phyloP scores from a whole-genome alignment of 169 alveolate genomes.

The Neospora caninum region DNA sequence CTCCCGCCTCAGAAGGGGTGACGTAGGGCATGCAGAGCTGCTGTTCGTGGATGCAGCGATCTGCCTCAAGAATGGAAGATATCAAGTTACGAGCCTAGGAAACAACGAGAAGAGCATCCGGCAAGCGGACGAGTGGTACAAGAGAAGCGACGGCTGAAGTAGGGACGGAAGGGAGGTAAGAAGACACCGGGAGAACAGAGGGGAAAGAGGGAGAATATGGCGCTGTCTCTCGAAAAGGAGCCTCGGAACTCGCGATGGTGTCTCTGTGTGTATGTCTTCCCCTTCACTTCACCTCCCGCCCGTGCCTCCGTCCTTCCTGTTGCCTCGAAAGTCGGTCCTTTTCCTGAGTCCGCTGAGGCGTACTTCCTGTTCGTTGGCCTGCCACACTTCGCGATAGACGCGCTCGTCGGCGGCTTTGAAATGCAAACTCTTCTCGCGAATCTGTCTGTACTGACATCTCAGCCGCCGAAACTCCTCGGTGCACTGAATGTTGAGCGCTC shows the following conservation, averaged over 20 bases:
- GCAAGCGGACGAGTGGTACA: no score
- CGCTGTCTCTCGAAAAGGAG: no score
- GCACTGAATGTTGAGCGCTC: background rate
- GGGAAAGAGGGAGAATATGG: no score
- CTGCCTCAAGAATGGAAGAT: background rate
- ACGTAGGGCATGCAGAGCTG: conserved; percentile 6
- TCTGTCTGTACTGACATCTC: background rate
- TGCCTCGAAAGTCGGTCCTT: no score
- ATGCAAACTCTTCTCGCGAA: background rate
- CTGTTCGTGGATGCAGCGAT: conserved; percentile 15
- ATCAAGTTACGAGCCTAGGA: background rate
- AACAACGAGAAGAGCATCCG: background rate
- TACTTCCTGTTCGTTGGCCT: conserved; percentile 10
- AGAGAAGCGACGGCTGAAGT: no score
- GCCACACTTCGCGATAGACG: background rate
- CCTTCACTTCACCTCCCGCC: no score
- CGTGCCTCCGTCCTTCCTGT: no score
- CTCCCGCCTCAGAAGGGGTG: background rate
- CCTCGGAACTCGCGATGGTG: no score
- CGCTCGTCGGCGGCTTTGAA: background rate
- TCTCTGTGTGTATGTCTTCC: no score
- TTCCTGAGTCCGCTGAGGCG: background rate
- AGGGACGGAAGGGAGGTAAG: no score
- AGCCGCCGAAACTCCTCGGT: conserved; percentile 19
- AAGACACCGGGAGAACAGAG: no score